A percentile compares a stretch with the other conserved stretches of the same genome.
Evolutionary conservation across 179 eudicot genomes (phyloP).

Genomic region (Spinacia oleracea): DNA sequence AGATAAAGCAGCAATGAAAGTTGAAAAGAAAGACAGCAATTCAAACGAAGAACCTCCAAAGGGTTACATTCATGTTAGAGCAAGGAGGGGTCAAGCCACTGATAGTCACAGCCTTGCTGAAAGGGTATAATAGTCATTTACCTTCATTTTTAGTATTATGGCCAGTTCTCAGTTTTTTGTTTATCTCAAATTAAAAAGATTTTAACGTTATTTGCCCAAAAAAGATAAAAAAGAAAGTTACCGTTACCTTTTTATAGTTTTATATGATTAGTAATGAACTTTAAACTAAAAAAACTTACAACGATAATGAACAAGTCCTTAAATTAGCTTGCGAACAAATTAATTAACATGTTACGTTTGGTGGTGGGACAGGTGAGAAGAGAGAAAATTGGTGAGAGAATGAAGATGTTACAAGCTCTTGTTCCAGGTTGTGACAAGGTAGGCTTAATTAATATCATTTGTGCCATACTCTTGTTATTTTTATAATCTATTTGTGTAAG

Average conservation of each 20-base stretch:
- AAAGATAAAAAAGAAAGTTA: too few relatives aligned
- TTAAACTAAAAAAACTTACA: background rate
- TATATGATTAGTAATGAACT: too few relatives aligned
- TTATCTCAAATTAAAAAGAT: too few relatives aligned
- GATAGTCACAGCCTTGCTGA: constrained; percentile 85
- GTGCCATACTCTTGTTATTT: background rate
- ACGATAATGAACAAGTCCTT: background rate
- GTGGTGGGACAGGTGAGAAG: constrained; percentile 59
- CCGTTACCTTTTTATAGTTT: too few relatives aligned
- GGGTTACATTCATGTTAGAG: constrained; percentile 82
- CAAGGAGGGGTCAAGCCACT: constrained; percentile 86
- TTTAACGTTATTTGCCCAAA: too few relatives aligned
- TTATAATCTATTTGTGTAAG: background rate
- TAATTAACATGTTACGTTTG: background rate
- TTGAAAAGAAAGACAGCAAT: constrained; percentile 25
- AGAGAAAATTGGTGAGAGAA: constrained; percentile 83
- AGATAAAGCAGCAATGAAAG: constrained; percentile 21
- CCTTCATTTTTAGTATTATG: background rate
- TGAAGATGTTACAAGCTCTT: constrained; percentile 66
- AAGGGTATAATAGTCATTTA: constrained; percentile 46
- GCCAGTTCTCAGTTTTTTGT: too few relatives aligned
- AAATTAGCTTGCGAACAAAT: too few relatives aligned
- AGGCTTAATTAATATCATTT: constrained; percentile 6
- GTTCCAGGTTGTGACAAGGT: constrained; percentile 97
- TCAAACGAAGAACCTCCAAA: constrained; percentile 41